Evolutionary conservation across 176 grass and related monocot species (phyloP), one percentile per base, ranked within the genome.

Genomic region (Microstegium vimineum): DNA sequence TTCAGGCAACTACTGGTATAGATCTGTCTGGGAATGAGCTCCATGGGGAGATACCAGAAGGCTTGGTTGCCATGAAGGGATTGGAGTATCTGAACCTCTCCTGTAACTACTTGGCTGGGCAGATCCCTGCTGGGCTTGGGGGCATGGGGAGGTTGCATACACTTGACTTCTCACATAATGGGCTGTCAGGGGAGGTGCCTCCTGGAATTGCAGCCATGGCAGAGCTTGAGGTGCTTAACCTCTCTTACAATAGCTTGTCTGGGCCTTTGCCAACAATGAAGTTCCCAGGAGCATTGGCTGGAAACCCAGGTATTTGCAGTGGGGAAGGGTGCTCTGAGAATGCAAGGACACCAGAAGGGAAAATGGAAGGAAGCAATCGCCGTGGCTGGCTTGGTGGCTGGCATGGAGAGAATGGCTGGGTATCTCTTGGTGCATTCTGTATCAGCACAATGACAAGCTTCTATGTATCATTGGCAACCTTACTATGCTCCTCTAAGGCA

Each of bases 371-470:
- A 70, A 79, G 28, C 40, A 71, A 49, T 72, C 77, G 17, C 73
- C 81, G 22, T 69, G 85, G 87, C 28, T 89, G 83, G 66, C 63
- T 77, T 28, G 60, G 83, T 63, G 76, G 71, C 1, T 86, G 89
- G 69, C 76, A 84, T 62, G 73, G 90, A 66, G 93, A 90, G 72
- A 86, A 93, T 62, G 80, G 84, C 80, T 91, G 83, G 84, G 89
- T 99, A 18, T 99, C 96, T 10, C 70, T 91, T 20, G 96, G 85
- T 37, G 91, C 96, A 65, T 95, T 95, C 79, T 99, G 90, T 82
- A 99, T 99, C 71, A 99, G 96, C 69, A 90, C 90, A 2, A 90
- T 99, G 84, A 94, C 91, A 20, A 93, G 96, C 87, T 99, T 99
- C 75, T 99, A 92, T 83, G 91, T 91, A 35, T 95, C 93, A 0